Conservation (phyloP, 805 yeast genomes). For the Candida anglica region DNA sequence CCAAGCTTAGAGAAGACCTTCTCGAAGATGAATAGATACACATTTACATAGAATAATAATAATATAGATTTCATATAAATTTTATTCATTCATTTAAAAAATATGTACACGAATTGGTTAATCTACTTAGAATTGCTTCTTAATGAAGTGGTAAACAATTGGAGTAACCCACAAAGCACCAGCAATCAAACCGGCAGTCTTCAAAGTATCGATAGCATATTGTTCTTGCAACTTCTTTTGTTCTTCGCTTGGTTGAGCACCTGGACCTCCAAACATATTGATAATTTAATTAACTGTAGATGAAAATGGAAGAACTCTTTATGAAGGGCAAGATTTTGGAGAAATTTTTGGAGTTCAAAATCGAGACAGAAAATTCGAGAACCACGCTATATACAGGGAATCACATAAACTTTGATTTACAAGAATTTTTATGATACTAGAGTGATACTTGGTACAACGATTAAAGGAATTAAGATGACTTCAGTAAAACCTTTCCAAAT, state of each 20-base stretch:
- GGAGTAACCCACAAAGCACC: slow-evolving; percentile 61
- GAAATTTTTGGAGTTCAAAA: no score
- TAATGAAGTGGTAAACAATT: slow-evolving; percentile 50
- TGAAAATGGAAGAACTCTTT: no score
- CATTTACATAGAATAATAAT: background rate
- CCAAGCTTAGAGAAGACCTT: slow-evolving; percentile 33
- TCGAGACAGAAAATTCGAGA: no score
- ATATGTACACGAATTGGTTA: background rate
- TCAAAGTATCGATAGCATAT: slow-evolving; percentile 55
- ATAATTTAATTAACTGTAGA: no score
- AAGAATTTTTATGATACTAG: no score
- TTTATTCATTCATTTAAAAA: background rate
- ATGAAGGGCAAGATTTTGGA: no score
- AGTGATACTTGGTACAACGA: no score
- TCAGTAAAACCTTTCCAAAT: slow-evolving; percentile 85
- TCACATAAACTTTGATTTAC: no score
- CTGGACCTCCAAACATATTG: slow-evolving; percentile 48
- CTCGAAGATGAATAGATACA: slow-evolving; percentile 5
- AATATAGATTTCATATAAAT: background rate
- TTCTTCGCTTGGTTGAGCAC: slow-evolving; percentile 48
- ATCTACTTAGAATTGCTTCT: slow-evolving; percentile 38
- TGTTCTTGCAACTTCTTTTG: slow-evolving; percentile 65
- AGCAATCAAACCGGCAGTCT: slow-evolving; percentile 58
- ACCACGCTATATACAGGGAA: no score
- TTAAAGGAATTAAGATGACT: slow-evolving; percentile 80